Base-by-base conservation (phyloP, 2,329 filamentous ascomycete genomes). In the Ophidiomyces ophidiicola region DNA sequence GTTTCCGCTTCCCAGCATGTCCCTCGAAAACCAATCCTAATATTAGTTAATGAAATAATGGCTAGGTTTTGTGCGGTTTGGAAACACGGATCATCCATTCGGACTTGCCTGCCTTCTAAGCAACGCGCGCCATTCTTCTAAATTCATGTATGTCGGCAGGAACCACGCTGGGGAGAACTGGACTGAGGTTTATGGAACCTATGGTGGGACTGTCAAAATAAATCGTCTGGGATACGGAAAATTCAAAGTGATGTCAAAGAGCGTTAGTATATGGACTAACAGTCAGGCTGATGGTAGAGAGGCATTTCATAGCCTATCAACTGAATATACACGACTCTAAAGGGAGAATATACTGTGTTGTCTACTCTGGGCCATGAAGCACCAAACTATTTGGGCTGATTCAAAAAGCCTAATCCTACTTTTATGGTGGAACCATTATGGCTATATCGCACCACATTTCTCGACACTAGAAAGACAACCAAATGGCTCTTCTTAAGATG, bases 231-330 rank as follows among this genome's bases (percentile, higher is more conserved):
- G 78, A 0, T 78, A 64, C 50, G 78, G 71, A 0, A 43, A 61
- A 10, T 82, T 82, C 47, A 63, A 63, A 0, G 73, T 72, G 26
- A 58, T 59, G 7, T 64, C 63, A 4, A 62, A 67, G 25, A 75
- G 72, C 49, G 68, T 79, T 1, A 68, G 70, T 33, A 69, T 82
- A 2, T 82, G 74, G 70, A 75, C 78, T 0, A 69, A 71, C 44
- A 63, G 63, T 31, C 62, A 64, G 43, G 74, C 72, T 1, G 60
- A 69, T 29, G 72, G 70, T 0, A 64, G 69, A 48, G 61, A 66
- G 4, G 50, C 47, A 40, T 68, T 74, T 39, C 15, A 7, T 26
- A n/a, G n/a, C 21, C 18, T 10, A 12, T 21, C 31, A 23, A 4
- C n/a, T 21, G 7, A 23, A 23, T 6, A n/a, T n/a, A n/a, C n/a